These are phyloP conservation scores for Mortierella sp. DNA, from an alignment of 371 early-diverging fungal genomes.

Conservation along the genomic window DNA sequence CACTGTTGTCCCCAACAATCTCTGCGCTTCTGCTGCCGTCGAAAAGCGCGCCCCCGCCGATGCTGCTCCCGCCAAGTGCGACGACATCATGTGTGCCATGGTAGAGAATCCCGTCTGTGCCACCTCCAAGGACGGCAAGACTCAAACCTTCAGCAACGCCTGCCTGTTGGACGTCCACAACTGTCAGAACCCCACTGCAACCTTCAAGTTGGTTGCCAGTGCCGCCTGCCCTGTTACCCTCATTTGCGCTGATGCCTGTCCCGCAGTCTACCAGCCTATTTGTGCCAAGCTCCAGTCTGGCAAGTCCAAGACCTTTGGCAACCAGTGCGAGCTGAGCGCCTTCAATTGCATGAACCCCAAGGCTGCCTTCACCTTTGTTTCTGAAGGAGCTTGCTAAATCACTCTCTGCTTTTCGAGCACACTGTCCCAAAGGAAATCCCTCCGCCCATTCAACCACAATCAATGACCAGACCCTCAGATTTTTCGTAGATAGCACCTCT, in stretches of 20 bases:
- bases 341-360: slow-evolving; percentile 12
- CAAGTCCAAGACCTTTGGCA: neutral
- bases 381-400: neutral
- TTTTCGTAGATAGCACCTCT: neutral
- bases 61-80: neutral
- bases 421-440: no score
- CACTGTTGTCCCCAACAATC: no score
- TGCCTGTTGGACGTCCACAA: slow-evolving; percentile 6
- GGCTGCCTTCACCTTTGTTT: neutral
- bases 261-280: neutral
- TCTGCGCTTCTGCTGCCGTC: no score
- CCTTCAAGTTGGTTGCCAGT: neutral
- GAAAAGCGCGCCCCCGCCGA: no score
- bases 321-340: neutral
- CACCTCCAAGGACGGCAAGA: neutral
- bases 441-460: no score
- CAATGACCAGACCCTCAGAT: neutral
- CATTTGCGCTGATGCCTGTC: neutral
- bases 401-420: no score
- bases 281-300: neutral
- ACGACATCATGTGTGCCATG: neutral
- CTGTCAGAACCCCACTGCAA: neutral
- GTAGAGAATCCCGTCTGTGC: slow-evolving; percentile 8
- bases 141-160: slow-evolving; percentile 3
- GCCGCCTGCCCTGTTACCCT: neutral